phyloP scores from a whole-genome alignment of 2,329 filamentous ascomycete genomes.

The Teratosphaeria epicoccoides region DNA sequence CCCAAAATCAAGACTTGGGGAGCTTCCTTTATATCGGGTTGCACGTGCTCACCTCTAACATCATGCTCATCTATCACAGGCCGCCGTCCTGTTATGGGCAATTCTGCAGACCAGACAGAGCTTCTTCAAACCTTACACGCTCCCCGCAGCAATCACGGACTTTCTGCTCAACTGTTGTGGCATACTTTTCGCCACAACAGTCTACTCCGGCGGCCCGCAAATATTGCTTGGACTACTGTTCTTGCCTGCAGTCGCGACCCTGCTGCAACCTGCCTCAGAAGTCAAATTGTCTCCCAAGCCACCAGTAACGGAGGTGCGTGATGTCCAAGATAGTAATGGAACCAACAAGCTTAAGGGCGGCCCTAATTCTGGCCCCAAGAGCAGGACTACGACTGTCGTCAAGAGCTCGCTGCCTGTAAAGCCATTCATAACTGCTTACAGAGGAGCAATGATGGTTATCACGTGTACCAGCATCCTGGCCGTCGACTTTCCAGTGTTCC shows the following conservation, averaged over 20 bases:
- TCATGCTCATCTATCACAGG: constrained; percentile 40
- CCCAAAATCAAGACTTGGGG: constrained; percentile 1
- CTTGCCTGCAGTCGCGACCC: constrained; percentile 48
- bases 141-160: constrained; percentile 61
- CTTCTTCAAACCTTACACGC: constrained; percentile 69
- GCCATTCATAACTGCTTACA: constrained; percentile 85
- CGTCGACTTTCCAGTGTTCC: constrained; percentile 89
- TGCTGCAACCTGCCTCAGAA: constrained; percentile 32
- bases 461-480: constrained; percentile 91
- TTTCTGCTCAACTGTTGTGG: constrained; percentile 77
- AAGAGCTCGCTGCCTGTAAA: constrained; percentile 59
- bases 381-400: not conserved
- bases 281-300: constrained; percentile 20
- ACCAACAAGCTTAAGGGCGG: constrained; percentile 13
- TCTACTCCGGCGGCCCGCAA: constrained; percentile 66
- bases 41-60: not conserved
- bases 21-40: constrained; percentile 4
- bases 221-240: constrained; percentile 66
- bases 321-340: constrained; percentile 9
- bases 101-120: constrained; percentile 71
- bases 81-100: constrained; percentile 78
- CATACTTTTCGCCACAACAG: constrained; percentile 72
- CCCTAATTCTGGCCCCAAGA: constrained; percentile 9
- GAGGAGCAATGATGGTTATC: constrained; percentile 80
- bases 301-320: constrained; percentile 8